Evolutionary conservation across 148 eudicot species (phyloP), one percentile per base, ranked within the genome.

Genomic region (Mesembryanthemum crystallinum): DNA sequence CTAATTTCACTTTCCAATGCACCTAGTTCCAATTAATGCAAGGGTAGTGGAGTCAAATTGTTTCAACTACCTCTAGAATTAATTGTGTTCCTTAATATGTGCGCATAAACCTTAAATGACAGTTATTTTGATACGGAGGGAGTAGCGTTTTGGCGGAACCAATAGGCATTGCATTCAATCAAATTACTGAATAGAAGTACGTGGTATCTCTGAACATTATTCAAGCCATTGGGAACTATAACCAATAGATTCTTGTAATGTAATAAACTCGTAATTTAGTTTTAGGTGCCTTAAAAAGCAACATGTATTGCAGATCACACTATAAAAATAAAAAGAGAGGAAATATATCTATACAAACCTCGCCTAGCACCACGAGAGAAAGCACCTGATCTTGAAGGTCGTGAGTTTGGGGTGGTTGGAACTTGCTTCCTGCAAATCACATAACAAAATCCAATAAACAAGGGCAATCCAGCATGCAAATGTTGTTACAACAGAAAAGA

Each of bases 321-420:
- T 1, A 54, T 21, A 18, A 23, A 23, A 23, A 60, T 1, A 28
- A 62, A 62, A 62, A 17, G 7, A 28, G 52, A 35, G 51, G 51
- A 23, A 12, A 51, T 10, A 9, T 32, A 49, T 51, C 27, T 17
- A 43, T 23, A 67, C 73, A 55, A 70, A 81, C 87, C 87, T 84
- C 75, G 83, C 71, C 81, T 80, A 12, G 43, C 83, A 83, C 73
- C 72, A 75, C 82, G 85, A 35, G 85, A 73, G 67, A 69, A 76
- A 49, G 76, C 78, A 13, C 76, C 79, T 24, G 86, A 32, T 61
- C 80, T 75, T 25, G 69, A 51, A 25, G 83, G 24, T 65, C 79
- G 76, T 3, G 80, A 51, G 47, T 77, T 82, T 65, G 78, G 51
- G 32, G 72, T 20, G 17, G 57, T 37, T 58, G 78, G 73, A 18